Conservation (phyloP, 805 yeast genomes). For the Candida parachauliodes region DNA sequence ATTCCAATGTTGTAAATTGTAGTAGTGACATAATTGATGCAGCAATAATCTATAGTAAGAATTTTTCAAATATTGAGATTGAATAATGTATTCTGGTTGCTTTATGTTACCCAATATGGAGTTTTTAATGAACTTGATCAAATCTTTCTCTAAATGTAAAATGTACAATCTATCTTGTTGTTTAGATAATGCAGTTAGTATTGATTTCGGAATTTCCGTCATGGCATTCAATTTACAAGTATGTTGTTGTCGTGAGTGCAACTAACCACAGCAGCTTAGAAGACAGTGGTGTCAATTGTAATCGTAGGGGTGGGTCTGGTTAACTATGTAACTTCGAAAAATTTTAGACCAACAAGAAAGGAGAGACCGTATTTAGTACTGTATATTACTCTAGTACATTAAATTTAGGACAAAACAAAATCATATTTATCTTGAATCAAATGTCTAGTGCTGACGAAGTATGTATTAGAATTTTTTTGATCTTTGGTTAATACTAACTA, state of each 20-base stretch:
- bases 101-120: constrained; percentile 11
- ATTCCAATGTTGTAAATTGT: constrained; percentile 51
- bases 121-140: constrained; percentile 16
- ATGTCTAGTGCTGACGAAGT: constrained; percentile 16
- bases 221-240: no score
- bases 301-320: no score
- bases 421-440: no score
- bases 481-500: constrained; percentile 4
- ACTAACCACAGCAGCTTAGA: no score
- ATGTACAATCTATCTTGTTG: constrained; percentile 19
- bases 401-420: no score
- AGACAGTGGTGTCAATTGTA: no score
- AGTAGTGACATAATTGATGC: constrained; percentile 69
- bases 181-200: constrained; percentile 17
- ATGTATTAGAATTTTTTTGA: constrained; percentile 8
- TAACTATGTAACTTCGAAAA: neutral
- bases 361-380: neutral
- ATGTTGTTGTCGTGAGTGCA: no score
- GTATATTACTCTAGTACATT: neutral
- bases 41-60: constrained; percentile 65
- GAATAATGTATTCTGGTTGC: constrained; percentile 13
- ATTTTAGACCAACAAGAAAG: neutral
- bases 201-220: constrained; percentile 17
- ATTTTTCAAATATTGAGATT: constrained; percentile 46
- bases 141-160: constrained; percentile 19